Evolutionary conservation across 352 stramenopile genomes (phyloP), one percentile per base, ranked within the genome.

Genomic region (Globisporangium paroecandrum): DNA sequence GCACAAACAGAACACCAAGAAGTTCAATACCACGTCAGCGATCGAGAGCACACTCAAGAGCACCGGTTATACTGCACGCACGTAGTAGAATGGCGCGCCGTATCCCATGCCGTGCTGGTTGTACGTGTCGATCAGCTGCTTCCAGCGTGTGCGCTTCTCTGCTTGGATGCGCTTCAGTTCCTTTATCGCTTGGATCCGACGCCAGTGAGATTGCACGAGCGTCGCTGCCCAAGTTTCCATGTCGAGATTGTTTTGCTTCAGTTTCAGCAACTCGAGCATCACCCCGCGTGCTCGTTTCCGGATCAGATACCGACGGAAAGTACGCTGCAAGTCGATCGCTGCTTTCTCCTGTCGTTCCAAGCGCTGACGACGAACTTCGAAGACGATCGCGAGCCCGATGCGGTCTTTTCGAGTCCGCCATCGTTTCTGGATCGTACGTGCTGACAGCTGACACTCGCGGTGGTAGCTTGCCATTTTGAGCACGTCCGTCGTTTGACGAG

Each of bases 41-140:
- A 46, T 4, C 24, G 43, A 9, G 47, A 67, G 20, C 47, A 46
- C 29, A 9, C n/a, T 24, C 15, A 38, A 69, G 20, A 18, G 22
- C 22, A 58, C 12, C 13, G 34, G 41, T 18, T 20, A 59, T 13
- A 18, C 2, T 43, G 15, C 58, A 67, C 82, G 55, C 64, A 94
- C 84, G 68, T 98, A 98, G 79, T 96, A 98, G 67, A 98, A 98
- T n/a, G 86, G 86, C 1, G 86, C 86, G 8, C 84, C 84, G 43
- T 70, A 81, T n/a, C 84, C 86, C 54, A 71, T 79, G 10, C 81
- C 76, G 32, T 93, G 84, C 18, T 90, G 71, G 63, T 91, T 94
- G 61, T 93, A 81, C 2, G 85, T 84, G 62, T 97, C 91, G 46
- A 95, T 77, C 61, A 98, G 87, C 53, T 97, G 85, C 76, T 98